Conservation (phyloP, 2,329 filamentous ascomycete species). For the Alternaria sp. region DNA sequence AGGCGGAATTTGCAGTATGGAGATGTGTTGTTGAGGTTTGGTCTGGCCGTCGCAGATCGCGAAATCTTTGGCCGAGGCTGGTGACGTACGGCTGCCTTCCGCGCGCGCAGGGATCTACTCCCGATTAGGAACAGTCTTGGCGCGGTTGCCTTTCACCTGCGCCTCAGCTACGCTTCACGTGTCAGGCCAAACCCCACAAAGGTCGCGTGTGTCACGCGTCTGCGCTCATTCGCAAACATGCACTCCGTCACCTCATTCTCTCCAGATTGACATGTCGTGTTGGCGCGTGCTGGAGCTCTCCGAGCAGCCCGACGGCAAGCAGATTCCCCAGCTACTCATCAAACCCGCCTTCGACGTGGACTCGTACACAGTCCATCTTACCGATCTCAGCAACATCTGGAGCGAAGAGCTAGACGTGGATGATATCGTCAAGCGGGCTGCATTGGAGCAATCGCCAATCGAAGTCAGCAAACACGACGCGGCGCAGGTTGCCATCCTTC, state of each 20-base stretch:
- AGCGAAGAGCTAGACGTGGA: constrained; percentile 66
- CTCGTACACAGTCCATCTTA: constrained; percentile 71
- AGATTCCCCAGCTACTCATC: constrained; percentile 67
- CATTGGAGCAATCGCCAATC: constrained; percentile 70
- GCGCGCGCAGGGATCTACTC: constrained; percentile 8
- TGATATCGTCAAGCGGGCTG: constrained; percentile 68
- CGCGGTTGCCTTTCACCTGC: constrained; percentile 18
- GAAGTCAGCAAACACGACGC: constrained; percentile 71
- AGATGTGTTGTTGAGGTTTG: background rate
- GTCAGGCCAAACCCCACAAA: background rate
- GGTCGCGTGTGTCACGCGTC: background rate
- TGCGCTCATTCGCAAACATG: background rate
- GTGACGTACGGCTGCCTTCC: constrained; percentile 28
- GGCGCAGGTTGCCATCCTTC: constrained; percentile 70
- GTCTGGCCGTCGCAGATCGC: background rate
- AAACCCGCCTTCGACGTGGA: constrained; percentile 62
- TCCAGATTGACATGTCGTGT: constrained; percentile 33
- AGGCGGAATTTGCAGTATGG: background rate
- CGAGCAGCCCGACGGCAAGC: constrained; percentile 26
- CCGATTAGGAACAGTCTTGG: constrained; percentile 8
- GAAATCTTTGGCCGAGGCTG: constrained; percentile 23
- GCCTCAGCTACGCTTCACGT: background rate
- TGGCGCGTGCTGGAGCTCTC: constrained; percentile 44
- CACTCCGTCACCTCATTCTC: background rate
- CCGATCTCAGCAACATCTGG: constrained; percentile 79